Evolutionary conservation across 2,329 filamentous ascomycete genomes (phyloP).

Genomic region (Stromatinia cepivora): DNA sequence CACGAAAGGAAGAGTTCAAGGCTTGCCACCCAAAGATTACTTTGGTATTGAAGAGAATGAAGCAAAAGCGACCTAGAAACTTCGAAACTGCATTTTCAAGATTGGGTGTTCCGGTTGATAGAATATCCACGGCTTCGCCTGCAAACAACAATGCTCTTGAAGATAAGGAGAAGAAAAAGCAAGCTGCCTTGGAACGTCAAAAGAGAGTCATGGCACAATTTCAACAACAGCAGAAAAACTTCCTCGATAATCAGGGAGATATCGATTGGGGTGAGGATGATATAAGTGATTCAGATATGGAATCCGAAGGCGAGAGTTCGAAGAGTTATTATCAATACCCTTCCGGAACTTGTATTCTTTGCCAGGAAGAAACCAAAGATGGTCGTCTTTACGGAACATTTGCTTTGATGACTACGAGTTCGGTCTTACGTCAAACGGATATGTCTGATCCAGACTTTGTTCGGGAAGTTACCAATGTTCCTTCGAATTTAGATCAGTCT

Average conservation of each 20-base stretch:
- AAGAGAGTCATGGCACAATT: constrained; percentile 97
- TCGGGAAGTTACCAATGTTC: constrained; percentile 76
- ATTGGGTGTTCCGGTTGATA: constrained; percentile 69
- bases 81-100: constrained; percentile 68
- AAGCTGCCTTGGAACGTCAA: constrained; percentile 84
- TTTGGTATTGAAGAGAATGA: constrained; percentile 80
- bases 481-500: constrained; percentile 78
- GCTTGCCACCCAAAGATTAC: constrained; percentile 81
- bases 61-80: constrained; percentile 72
- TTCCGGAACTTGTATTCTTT: constrained; percentile 88
- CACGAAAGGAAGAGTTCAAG: constrained; percentile 72
- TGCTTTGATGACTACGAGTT: constrained; percentile 82
- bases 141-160: constrained; percentile 58
- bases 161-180: constrained; percentile 82
- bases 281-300: constrained; percentile 66
- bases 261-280: constrained; percentile 87
- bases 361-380: constrained; percentile 94
- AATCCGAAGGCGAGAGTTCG: constrained; percentile 59
- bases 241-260: constrained; percentile 83
- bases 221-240: constrained; percentile 94
- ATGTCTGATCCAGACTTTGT: constrained; percentile 80
- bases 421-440: constrained; percentile 83
- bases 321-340: constrained; percentile 88
- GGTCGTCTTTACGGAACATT: constrained; percentile 89
- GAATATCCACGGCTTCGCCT: constrained; percentile 81